Base-by-base conservation (phyloP, 306 rosid genomes). In the Ochetophila trinervis region DNA sequence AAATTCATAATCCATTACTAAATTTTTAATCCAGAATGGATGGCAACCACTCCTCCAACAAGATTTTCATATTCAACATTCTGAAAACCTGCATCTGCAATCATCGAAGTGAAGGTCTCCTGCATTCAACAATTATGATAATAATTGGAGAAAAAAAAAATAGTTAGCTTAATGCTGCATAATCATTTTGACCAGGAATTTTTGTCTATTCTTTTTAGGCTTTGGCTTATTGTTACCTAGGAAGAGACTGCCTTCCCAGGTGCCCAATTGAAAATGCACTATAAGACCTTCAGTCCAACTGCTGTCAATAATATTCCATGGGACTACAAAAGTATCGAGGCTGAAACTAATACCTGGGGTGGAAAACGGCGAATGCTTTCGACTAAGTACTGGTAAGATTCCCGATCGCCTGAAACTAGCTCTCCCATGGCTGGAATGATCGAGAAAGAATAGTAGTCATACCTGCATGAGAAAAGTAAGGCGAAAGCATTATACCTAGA, bases 351-450 rank as follows among this genome's bases (percentile, higher is more conserved):
- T 69, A 93, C 97, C 97, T 93, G 99, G 5, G 91, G 16, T 44
- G 99, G 97, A 59, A 93, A 93, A 58, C 88, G 88, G 55, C 88
- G 85, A 63, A 90, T 86, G 74, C 99, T 93, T 76, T 93, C 99
- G 53, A 93, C 99, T 66, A 93, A 78, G 87, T 93, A 93, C 73
- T 90, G 97, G 80, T 93, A 93, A 40, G 99, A 93, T 66, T 80
- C 79, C 50, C 94, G 86, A 68, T 90, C 97, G 3, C 91, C 90
- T 14, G 88, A 86, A 83, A 90, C 86, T 64, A 90, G 57, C 86
- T 90, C 88, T 60, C 97, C 97, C 47, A 90, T 23, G 55, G 84
- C 65, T 30, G 95, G 99, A 79, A 88, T 90, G 45, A 88, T 65
- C 1, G 84, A 81, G 82, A 90, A 90, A n/a, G 97, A 93, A 67